Percentiles rank a stretch among this genome's conserved stretches.
Evolutionary conservation across 441 rosid species (phyloP).

Genomic region (Erodium moschatum): DNA sequence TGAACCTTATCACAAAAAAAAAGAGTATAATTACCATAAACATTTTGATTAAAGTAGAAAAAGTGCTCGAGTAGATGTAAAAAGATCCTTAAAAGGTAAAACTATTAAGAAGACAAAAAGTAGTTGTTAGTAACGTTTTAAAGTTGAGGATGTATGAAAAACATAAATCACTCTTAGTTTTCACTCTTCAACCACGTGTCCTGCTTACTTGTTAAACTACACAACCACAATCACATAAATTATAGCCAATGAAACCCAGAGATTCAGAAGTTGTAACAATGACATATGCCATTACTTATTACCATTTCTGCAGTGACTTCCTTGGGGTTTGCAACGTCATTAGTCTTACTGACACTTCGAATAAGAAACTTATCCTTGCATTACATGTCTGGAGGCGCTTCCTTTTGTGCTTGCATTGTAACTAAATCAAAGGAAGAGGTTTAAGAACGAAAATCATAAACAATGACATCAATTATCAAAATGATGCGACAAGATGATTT

Average conservation of each 20-base stretch:
- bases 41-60: too few species aligned
- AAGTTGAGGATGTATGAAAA: too few species aligned
- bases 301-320: constrained; percentile 50
- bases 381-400: constrained; percentile 58
- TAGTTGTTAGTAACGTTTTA: too few species aligned
- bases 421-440: constrained; percentile 30
- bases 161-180: constrained; percentile 56
- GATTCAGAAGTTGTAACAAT: background rate
- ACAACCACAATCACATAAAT: constrained; percentile 10
- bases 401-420: constrained; percentile 79
- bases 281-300: background rate
- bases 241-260: background rate
- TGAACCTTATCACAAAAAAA: too few species aligned
- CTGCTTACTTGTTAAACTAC: constrained; percentile 63
- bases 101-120: constrained; percentile 59
- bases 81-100: constrained; percentile 53
- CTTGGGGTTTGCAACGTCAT: constrained; percentile 38
- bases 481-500: background rate
- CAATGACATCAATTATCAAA: background rate
- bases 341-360: constrained; percentile 33
- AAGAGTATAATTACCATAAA: too few species aligned
- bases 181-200: constrained; percentile 59
- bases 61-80: too few species aligned
- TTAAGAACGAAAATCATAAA: background rate
- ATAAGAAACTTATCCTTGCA: too few species aligned